Evolutionary conservation across 2,329 filamentous ascomycete species (phyloP).

Genomic region (Xylariaceae sp.): DNA sequence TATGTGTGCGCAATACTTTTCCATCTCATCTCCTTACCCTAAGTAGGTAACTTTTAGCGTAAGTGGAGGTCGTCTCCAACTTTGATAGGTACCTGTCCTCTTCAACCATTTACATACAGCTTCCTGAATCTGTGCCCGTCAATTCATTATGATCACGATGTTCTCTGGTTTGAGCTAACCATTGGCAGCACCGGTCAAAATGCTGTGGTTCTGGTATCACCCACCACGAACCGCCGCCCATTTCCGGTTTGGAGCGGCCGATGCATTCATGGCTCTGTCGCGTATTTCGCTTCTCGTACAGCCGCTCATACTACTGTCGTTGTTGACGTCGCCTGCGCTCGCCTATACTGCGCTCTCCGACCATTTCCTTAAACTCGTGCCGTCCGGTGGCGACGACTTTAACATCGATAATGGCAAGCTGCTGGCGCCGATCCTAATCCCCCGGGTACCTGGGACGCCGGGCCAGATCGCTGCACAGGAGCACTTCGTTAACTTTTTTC

Average conservation of each 20-base stretch:
- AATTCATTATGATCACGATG: slow-evolving; percentile 24
- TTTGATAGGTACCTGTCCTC: neutral
- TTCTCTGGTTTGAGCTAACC: slow-evolving; percentile 26
- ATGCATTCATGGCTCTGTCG: slow-evolving; percentile 11
- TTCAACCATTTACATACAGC: neutral
- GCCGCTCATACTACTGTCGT: slow-evolving; percentile 26
- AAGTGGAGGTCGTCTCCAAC: too few species aligned
- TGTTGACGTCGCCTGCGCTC: slow-evolving; percentile 26
- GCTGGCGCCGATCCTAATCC: slow-evolving; percentile 69
- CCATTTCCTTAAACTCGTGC: slow-evolving; percentile 58
- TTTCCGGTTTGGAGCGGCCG: slow-evolving; percentile 10
- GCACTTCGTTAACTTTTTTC: slow-evolving; percentile 72
- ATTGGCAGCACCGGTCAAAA: slow-evolving; percentile 1
- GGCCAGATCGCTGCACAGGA: slow-evolving; percentile 62
- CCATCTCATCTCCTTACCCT: too few species aligned
- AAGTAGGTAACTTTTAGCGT: too few species aligned
- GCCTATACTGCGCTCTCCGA: slow-evolving; percentile 55
- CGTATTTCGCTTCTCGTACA: slow-evolving; percentile 24
- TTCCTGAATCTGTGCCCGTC: neutral
- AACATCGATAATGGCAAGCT: slow-evolving; percentile 66
- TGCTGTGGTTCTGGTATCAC: slow-evolving; percentile 4
- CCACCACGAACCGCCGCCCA: slow-evolving; percentile 6
- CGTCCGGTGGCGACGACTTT: slow-evolving; percentile 61
- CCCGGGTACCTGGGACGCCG: slow-evolving; percentile 69
- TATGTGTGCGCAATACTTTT: too few species aligned